A percentile compares a stretch with the other conserved stretches of the same genome.
These are phyloP conservation scores for Exophiala sp. DNA, from an alignment of 2,329 filamentous ascomycete genomes.

Conservation along the genomic window DNA sequence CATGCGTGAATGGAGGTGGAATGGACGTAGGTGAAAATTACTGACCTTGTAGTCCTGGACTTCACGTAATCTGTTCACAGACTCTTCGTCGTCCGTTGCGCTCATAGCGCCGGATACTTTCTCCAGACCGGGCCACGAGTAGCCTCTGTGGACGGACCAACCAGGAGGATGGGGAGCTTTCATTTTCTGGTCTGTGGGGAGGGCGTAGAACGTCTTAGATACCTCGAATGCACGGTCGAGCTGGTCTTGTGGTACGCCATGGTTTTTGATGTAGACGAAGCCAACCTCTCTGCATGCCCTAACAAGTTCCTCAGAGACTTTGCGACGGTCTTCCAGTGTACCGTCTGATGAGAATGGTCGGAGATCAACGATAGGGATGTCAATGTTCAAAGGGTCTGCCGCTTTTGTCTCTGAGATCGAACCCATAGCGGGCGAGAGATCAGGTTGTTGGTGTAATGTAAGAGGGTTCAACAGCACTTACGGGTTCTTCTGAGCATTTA, in stretches of 20 bases:
- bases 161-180: constrained; percentile 50
- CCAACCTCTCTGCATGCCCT: constrained; percentile 44
- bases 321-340: constrained; percentile 30
- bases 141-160: constrained; percentile 52
- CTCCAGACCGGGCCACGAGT: constrained; percentile 54
- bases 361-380: constrained; percentile 42
- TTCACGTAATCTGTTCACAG: constrained; percentile 42
- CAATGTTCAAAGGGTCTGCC: not conserved
- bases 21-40: no score
- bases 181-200: constrained; percentile 46
- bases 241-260: constrained; percentile 40
- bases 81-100: constrained; percentile 41
- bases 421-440: constrained; percentile 1
- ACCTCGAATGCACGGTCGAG: constrained; percentile 45
- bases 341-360: constrained; percentile 33
- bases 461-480: no score
- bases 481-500: no score
- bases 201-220: constrained; percentile 44
- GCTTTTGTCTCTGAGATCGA: not conserved
- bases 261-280: constrained; percentile 49
- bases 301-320: constrained; percentile 33
- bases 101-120: constrained; percentile 50
- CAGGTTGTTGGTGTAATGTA: not conserved
- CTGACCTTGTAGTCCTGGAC: constrained; percentile 52
- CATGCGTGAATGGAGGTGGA: no score